Percentiles rank a stretch among this genome's conserved stretches.
Conservation (phyloP, 257 asterid genomes). For the Eustoma russellianum region DNA sequence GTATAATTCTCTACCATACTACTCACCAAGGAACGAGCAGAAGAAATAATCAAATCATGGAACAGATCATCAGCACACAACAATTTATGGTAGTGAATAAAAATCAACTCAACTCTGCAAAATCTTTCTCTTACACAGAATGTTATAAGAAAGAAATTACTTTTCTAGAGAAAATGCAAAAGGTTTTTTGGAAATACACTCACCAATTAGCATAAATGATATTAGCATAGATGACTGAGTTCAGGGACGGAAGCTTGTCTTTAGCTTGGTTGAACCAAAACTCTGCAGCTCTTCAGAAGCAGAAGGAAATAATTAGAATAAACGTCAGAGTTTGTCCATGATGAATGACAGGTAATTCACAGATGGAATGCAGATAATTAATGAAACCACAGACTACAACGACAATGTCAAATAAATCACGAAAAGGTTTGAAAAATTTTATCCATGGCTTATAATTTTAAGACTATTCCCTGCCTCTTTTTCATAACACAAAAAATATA, state of each 20-base stretch:
- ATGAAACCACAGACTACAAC: background rate
- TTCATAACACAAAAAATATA: too few relatives aligned
- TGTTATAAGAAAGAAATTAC: background rate
- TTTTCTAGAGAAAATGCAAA: background rate
- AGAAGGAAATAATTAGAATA: constrained; percentile 21
- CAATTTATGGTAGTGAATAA: too few relatives aligned
- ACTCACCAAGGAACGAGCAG: too few relatives aligned
- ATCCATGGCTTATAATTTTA: too few relatives aligned
- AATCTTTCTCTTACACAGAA: background rate
- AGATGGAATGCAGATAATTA: background rate
- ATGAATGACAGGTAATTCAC: background rate
- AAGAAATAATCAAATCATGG: too few relatives aligned
- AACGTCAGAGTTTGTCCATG: background rate
- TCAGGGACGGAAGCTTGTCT: constrained; percentile 49
- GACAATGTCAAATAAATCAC: too few relatives aligned
- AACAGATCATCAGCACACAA: too few relatives aligned
- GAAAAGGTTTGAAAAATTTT: too few relatives aligned
- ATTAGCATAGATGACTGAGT: constrained; percentile 81
- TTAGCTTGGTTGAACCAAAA: constrained; percentile 91
- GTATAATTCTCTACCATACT: too few relatives aligned
- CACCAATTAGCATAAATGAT: constrained; percentile 87
- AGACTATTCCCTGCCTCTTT: too few relatives aligned
- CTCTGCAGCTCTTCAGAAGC: constrained; percentile 84
- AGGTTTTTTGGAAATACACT: constrained; percentile 9
- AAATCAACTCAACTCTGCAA: too few relatives aligned